Conservation (phyloP, 2,329 filamentous ascomycete genomes). For the Claviceps maximensis region DNA sequence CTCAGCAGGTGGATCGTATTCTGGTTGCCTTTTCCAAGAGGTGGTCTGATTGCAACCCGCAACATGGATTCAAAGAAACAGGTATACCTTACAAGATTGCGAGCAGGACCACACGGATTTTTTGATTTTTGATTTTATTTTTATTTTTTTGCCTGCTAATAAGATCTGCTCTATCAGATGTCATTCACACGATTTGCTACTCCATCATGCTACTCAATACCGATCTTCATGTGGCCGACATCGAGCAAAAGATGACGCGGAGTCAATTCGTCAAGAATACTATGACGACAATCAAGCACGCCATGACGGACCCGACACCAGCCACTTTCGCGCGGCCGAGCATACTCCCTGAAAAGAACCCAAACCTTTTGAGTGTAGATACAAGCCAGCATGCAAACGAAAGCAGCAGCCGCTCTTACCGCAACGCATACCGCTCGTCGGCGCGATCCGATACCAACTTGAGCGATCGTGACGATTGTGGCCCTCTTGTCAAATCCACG, state of each 20-base stretch:
- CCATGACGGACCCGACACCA: constrained; percentile 58
- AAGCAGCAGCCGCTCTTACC: constrained; percentile 25
- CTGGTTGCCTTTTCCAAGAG: constrained; percentile 76
- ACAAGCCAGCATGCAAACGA: constrained; percentile 22
- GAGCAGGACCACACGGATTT: too few relatives aligned
- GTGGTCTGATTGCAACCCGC: constrained; percentile 89
- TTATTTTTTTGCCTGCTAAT: not conserved
- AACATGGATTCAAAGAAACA: constrained; percentile 80
- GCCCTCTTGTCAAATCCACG: constrained; percentile 63
- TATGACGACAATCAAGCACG: constrained; percentile 72
- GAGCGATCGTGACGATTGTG: constrained; percentile 42
- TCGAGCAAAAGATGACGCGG: constrained; percentile 91
- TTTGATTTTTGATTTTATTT: not conserved
- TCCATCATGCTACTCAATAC: constrained; percentile 92
- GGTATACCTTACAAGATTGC: constrained; percentile 51
- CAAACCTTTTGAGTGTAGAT: constrained; percentile 19
- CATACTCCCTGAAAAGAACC: constrained; percentile 34
- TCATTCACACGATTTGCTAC: constrained; percentile 95
- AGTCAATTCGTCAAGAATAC: constrained; percentile 95
- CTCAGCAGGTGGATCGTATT: constrained; percentile 92
- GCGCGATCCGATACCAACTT: constrained; percentile 31
- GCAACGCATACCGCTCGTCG: constrained; percentile 37
- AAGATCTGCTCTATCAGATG: constrained; percentile 35
- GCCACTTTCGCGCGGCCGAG: constrained; percentile 49
- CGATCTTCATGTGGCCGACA: constrained; percentile 87